Conservation (phyloP, 805 yeast species). For the Pichia nakasei region DNA sequence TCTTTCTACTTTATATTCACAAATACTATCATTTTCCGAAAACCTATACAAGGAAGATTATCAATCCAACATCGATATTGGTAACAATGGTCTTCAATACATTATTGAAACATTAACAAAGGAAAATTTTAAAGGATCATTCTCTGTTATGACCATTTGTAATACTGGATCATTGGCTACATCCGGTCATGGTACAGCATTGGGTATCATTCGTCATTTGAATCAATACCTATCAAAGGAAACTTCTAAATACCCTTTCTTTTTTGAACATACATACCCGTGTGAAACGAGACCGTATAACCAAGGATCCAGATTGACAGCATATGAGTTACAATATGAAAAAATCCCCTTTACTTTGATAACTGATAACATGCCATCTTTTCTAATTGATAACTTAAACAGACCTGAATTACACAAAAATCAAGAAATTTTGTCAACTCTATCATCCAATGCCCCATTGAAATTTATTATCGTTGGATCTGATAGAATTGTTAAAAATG, state of each 20-base stretch:
- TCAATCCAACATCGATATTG: slow-evolving; percentile 67
- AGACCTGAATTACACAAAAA: slow-evolving; percentile 18
- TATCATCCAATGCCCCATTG: slow-evolving; percentile 48
- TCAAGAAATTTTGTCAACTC: slow-evolving; percentile 11
- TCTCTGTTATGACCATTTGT: slow-evolving; percentile 84
- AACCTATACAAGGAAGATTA: slow-evolving; percentile 67
- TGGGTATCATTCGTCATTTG: slow-evolving; percentile 81
- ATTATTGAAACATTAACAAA: slow-evolving; percentile 36
- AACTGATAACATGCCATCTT: slow-evolving; percentile 87
- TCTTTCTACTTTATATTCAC: slow-evolving; percentile 19
- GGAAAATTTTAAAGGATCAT: slow-evolving; percentile 50
- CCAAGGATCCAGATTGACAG: slow-evolving; percentile 91
- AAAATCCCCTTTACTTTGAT: slow-evolving; percentile 79
- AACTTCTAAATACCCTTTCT: slow-evolving; percentile 30
- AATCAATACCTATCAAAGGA: slow-evolving; percentile 28
- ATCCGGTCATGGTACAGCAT: slow-evolving; percentile 95
- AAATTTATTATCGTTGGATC: slow-evolving; percentile 91
- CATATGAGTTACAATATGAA: slow-evolving; percentile 82
- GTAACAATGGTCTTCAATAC: slow-evolving; percentile 72
- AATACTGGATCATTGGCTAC: slow-evolving; percentile 97
- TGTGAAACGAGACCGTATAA: slow-evolving; percentile 95
- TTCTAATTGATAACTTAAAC: slow-evolving; percentile 45
- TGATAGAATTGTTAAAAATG: slow-evolving; percentile 85
- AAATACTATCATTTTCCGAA: slow-evolving; percentile 38
- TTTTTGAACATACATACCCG: slow-evolving; percentile 68